phyloP scores from a whole-genome alignment of 495 filamentous ascomycete genomes.

The Aspergillus conjunctus region DNA sequence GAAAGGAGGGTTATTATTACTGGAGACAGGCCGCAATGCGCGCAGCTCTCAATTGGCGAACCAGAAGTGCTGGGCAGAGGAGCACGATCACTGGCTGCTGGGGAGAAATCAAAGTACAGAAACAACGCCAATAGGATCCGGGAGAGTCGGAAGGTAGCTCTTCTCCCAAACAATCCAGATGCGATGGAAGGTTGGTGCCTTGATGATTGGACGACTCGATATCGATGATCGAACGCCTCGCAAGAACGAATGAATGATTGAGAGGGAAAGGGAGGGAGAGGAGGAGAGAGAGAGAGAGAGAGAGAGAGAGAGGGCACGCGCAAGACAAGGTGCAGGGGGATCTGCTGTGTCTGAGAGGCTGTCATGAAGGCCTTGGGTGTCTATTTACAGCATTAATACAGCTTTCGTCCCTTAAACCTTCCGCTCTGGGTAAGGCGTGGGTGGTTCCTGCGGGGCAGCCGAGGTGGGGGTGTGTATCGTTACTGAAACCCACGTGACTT shows the following conservation, averaged over 20 bases:
- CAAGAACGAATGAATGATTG: slow-evolving; percentile 9
- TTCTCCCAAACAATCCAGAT: slow-evolving; percentile 18
- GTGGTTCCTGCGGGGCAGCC: background rate
- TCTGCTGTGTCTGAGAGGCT: background rate
- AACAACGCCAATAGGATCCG: slow-evolving; percentile 22
- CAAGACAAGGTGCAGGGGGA: slow-evolving; percentile 5
- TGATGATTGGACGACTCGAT: slow-evolving; percentile 18
- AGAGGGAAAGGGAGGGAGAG: slow-evolving; percentile 13
- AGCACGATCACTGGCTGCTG: slow-evolving; percentile 31
- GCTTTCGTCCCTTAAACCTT: background rate
- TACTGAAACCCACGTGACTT: slow-evolving; percentile 26
- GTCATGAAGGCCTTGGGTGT: slow-evolving; percentile 19
- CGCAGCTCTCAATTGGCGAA: slow-evolving; percentile 47
- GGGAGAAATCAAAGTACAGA: slow-evolving; percentile 16
- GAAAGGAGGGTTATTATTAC: slow-evolving; percentile 22
- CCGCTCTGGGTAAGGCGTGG: slow-evolving; percentile 7
- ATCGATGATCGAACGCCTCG: slow-evolving; percentile 11
- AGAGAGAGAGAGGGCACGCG: slow-evolving; percentile 14
- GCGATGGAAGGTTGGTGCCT: slow-evolving; percentile 7
- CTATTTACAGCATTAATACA: slow-evolving; percentile 17
- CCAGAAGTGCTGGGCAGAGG: slow-evolving; percentile 41
- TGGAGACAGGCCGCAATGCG: slow-evolving; percentile 37
- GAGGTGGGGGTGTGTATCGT: slow-evolving; percentile 20
- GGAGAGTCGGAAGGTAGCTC: slow-evolving; percentile 7
- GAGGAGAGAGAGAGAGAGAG: slow-evolving; percentile 16